phyloP scores from a whole-genome alignment of 768 basidiomycete species.

The Lyophyllum decastes region DNA sequence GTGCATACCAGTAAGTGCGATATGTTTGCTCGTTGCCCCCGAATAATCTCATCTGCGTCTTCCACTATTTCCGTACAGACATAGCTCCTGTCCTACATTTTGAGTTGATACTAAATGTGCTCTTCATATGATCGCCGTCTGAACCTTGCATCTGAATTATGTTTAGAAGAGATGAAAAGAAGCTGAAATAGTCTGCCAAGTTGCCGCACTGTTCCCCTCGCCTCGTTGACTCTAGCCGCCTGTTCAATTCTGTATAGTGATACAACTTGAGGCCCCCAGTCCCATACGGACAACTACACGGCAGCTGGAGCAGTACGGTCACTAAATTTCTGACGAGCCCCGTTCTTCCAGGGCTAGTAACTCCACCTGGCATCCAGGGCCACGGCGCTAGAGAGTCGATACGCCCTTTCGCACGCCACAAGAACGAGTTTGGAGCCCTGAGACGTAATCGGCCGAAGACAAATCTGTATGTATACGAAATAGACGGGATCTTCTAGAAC shows the following conservation, averaged over 20 bases:
- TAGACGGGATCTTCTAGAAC: constrained; percentile 8
- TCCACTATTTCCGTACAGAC: no score
- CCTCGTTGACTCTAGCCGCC: neutral
- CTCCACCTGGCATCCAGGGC: neutral
- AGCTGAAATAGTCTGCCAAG: neutral
- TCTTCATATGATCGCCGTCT: neutral
- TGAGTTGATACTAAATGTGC: neutral
- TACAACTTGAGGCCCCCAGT: neutral
- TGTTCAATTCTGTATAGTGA: neutral
- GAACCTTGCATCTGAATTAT: neutral
- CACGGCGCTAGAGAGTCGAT: neutral
- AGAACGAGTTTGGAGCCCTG: neutral
- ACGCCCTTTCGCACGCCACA: neutral
- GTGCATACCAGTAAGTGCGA: no score
- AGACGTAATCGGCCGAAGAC: neutral
- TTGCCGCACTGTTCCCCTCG: neutral
- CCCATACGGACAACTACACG: neutral
- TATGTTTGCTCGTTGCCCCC: no score
- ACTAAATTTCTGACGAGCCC: no score
- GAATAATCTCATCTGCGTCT: no score
- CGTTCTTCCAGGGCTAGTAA: neutral
- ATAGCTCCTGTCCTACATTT: neutral
- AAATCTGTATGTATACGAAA: constrained; percentile 1
- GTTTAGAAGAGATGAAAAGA: neutral
- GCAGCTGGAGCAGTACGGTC: no score